Evolutionary conservation across 2,329 filamentous ascomycete genomes (phyloP).

Genomic region (Fusarium piperis): DNA sequence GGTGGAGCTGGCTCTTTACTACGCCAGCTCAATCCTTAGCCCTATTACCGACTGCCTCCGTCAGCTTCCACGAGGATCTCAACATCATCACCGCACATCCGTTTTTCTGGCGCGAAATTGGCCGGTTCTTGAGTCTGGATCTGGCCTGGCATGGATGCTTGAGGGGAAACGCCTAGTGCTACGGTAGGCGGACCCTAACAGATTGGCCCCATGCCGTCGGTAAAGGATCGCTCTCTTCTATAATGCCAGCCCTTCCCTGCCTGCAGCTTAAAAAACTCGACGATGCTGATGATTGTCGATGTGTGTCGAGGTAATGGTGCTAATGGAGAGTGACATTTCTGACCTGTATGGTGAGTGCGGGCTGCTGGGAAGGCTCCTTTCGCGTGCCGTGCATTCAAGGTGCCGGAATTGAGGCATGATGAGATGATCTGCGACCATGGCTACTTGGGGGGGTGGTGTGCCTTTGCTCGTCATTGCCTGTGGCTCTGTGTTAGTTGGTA

Average conservation of each 20-base stretch:
- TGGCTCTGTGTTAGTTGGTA: constrained; percentile 7
- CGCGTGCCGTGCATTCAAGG: not conserved
- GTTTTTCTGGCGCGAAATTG: constrained; percentile 34
- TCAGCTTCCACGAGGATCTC: constrained; percentile 40
- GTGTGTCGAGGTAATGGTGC: constrained; percentile 7
- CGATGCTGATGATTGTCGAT: not conserved
- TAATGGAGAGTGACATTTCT: not conserved
- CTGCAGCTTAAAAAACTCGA: not conserved
- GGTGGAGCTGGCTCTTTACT: constrained; percentile 36
- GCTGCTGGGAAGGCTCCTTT: not conserved
- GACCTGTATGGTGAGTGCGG: not conserved
- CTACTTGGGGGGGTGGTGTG: constrained; percentile 17
- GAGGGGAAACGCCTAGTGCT: constrained; percentile 12
- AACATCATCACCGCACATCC: constrained; percentile 38
- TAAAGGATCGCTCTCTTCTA: constrained; percentile 7
- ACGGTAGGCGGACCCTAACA: constrained; percentile 8
- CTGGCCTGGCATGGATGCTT: constrained; percentile 3
- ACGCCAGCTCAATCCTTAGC: constrained; percentile 43
- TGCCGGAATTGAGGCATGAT: constrained; percentile 11
- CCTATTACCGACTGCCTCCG: constrained; percentile 41
- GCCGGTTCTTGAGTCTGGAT: constrained; percentile 9
- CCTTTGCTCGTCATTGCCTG: constrained; percentile 28
- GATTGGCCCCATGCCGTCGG: constrained; percentile 22
- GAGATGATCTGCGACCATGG: constrained; percentile 31
- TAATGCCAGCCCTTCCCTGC: not conserved